Evolutionary conservation across 345 rosid species (phyloP), one percentile per base, ranked within the genome.

Genomic region (Arabidopsis arenosa): DNA sequence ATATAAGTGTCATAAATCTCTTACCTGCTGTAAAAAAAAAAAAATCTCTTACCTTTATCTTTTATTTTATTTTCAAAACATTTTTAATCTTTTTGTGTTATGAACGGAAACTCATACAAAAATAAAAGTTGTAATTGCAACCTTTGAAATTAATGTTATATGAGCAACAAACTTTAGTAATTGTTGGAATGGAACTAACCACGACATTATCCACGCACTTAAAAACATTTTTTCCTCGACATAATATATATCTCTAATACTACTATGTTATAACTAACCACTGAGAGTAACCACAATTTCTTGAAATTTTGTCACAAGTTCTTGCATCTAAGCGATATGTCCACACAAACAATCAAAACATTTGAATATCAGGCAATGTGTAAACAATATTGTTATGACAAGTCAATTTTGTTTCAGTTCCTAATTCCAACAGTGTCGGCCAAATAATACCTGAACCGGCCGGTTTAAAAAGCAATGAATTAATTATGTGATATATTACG

Each of bases 351-450:
- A 33, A 32, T 45, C 1, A 13, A 32, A 44, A 35, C 35, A 30
- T 5, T 64, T 10, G 12, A 6, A 47, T 47, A 15, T 43, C 6
- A 12, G 4, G 0, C 53, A 37, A 28, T 37, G 30, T 52, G 54
- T 52, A 40, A 23, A 17, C 10, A 62, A 15, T 52, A 45, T 70
- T 58, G 36, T 14, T 23, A 28, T 28, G 76, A 53, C n/a, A n/a
- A 32, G 23, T 39, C 44, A 33, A n/a, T 15, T 65, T 65, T 57
- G n/a, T 49, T 49, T 57, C 35, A 12, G 26, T 48, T 28, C 15
- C 9, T 44, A 33, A n/a, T 57, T 40, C 30, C 41, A 58, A 59
- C 28, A 28, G 39, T 68, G 63, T 75, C 74, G 79, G 74, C 79
- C 68, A 60, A 37, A 51, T 18, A 68, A 15, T 67, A 56, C 72